phyloP scores from a whole-genome alignment of 495 filamentous ascomycete species.

The Podospora conica region DNA sequence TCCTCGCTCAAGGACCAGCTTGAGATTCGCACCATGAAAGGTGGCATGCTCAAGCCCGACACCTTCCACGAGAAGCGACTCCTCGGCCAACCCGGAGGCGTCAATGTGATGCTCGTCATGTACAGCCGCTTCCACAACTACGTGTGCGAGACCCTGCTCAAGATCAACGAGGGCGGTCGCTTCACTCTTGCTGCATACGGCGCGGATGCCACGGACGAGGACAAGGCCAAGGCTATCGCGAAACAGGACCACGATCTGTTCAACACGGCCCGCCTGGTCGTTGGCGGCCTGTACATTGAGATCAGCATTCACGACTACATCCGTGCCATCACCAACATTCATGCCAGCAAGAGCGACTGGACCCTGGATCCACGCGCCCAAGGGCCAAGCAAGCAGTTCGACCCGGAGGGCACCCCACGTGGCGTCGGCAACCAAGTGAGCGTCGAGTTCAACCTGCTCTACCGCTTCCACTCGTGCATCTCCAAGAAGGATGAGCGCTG shows the following conservation, averaged over 20 bases:
- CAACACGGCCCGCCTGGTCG: conserved; percentile 70
- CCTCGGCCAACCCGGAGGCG: conserved; percentile 69
- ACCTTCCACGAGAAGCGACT: conserved; percentile 65
- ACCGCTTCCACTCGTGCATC: conserved; percentile 68
- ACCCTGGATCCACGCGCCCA: conserved; percentile 67
- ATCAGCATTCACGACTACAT: conserved; percentile 75
- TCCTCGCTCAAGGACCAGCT: conserved; percentile 63
- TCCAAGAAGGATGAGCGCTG: conserved; percentile 60
- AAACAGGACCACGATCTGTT: conserved; percentile 79
- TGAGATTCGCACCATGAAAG: conserved; percentile 61
- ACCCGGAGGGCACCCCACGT: conserved; percentile 49
- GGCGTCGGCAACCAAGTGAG: conserved; percentile 70
- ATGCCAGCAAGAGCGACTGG: conserved; percentile 67
- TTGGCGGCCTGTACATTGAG: conserved; percentile 74
- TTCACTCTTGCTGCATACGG: conserved; percentile 50
- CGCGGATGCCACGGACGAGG: conserved; percentile 38
- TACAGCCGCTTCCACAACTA: conserved; percentile 75
- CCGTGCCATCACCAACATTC: conserved; percentile 72
- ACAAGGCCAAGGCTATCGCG: conserved; percentile 48
- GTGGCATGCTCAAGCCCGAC: conserved; percentile 74
- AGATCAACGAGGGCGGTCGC: conserved; percentile 66
- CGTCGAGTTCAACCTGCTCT: conserved; percentile 70
- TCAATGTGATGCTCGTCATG: conserved; percentile 61
- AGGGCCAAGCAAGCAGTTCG: conserved; percentile 40
- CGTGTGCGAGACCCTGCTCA: conserved; percentile 51